A percentile compares a stretch with the other conserved stretches of the same genome.
phyloP scores from a whole-genome alignment of 2,329 filamentous ascomycete genomes.

The Pseudogymnoascus sp. region DNA sequence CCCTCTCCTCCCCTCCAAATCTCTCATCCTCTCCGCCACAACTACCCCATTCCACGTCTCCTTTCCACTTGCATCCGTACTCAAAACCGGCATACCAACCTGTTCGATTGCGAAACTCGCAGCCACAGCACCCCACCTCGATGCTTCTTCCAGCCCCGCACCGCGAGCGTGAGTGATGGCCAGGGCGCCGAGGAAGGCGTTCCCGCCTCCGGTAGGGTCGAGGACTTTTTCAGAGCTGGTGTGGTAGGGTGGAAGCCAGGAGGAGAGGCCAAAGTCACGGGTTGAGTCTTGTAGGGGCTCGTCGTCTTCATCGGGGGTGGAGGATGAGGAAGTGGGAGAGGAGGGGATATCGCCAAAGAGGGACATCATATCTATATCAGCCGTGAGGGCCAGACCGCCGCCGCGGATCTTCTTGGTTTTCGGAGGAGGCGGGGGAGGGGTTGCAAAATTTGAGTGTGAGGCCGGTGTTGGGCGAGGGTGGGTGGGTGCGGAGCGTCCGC shows the following conservation, averaged over 20 bases:
- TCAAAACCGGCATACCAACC: conserved; percentile 67
- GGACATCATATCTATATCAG: conserved; percentile 56
- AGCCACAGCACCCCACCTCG: conserved; percentile 70
- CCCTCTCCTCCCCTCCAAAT: conserved; percentile 34
- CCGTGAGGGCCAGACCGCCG: conserved; percentile 45
- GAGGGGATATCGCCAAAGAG: conserved; percentile 51
- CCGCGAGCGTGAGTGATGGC: conserved; percentile 53
- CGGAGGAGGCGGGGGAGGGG: conserved; percentile 10
- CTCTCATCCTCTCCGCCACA: conserved; percentile 45
- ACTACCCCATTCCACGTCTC: conserved; percentile 57
- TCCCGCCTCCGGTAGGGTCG: conserved; percentile 93
- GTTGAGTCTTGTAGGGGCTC: conserved; percentile 33
- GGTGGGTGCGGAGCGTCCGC: conserved; percentile 19
- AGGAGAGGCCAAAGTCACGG: conserved; percentile 53
- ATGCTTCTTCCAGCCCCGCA: conserved; percentile 58
- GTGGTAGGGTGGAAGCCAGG: conserved; percentile 77
- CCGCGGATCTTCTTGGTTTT: conserved; percentile 37
- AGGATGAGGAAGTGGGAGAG: conserved; percentile 19
- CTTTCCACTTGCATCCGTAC: conserved; percentile 33
- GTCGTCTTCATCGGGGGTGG: conserved; percentile 31
- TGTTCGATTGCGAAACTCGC: conserved; percentile 95
- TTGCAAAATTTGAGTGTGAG: background rate
- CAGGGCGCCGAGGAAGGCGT: conserved; percentile 69
- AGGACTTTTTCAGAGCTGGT: conserved; percentile 49
- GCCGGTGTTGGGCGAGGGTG: background rate